phyloP scores from a whole-genome alignment of 177 flowering plant genomes.

The Vitis hybrid region DNA sequence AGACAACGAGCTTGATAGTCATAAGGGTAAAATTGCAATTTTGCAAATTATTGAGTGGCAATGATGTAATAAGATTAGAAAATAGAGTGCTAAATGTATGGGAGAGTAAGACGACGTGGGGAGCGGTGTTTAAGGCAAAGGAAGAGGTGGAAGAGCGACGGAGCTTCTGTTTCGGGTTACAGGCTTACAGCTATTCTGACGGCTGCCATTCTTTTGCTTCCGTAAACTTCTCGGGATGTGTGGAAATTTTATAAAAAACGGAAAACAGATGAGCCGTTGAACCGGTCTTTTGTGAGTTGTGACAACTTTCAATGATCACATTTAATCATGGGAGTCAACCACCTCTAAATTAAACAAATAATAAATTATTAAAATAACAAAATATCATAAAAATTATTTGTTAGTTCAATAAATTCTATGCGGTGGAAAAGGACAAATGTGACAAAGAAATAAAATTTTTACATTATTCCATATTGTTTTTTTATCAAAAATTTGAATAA shows the following conservation, averaged over 20 bases:
- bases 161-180: not conserved
- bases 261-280: not conserved
- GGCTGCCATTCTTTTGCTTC: not conserved
- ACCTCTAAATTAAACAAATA: too few species aligned
- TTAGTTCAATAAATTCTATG: too few species aligned
- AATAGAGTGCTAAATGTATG: not conserved
- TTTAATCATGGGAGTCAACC: too few species aligned
- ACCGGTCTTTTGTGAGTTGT: not conserved
- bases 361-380: too few species aligned
- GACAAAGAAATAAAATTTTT: too few species aligned
- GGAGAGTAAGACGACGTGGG: not conserved
- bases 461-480: too few species aligned
- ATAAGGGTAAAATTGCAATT: not conserved
- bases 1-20: not conserved
- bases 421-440: too few species aligned
- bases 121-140: slow-evolving; percentile 1
- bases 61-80: not conserved
- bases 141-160: not conserved
- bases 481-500: too few species aligned
- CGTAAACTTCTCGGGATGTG: not conserved
- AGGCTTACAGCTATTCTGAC: slow-evolving; percentile 3
- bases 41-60: not conserved
- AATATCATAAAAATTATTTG: too few species aligned
- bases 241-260: not conserved
- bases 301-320: too few species aligned